Base-by-base conservation (phyloP, 345 rosid species). In the Arabidopsis arenosa region DNA sequence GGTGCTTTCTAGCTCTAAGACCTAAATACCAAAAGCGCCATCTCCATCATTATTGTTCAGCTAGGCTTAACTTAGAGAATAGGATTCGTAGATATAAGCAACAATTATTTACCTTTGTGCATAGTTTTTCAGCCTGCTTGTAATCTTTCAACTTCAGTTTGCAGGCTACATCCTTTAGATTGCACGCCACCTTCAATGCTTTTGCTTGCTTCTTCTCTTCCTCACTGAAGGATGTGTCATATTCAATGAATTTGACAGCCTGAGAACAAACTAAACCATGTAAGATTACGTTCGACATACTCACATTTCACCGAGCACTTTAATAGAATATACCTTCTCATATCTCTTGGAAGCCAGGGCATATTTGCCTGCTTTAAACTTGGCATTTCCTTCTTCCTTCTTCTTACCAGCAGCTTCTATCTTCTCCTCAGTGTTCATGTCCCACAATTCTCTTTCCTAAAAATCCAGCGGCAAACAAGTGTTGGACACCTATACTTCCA, bases 371-470 rank as follows among this genome's bases (percentile, higher is more conserved):
- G 88, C 90, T 84, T 89, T 96, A 73, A 89, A 96, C 81, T 86
- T 64, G 2, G 72, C 66, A 78, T 96, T 93, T 18, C 99, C 98
- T 80, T 91, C 96, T 84, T 96, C 99, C 80, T 96, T 93, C 89
- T 93, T 96, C 81, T 82, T 89, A 35, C 87, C 81, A 7, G 97
- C 96, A 48, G 92, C 91, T 82, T 88, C 99, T 66, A 96, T 85
- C 81, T 96, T 93, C 81, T 91, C 98, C 12, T 70, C 72, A 1
- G 97, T 96, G 82, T 80, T 93, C 98, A 96, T 82, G 79, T 96
- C 95, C 99, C 99, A 96, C 0, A 98, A 91, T 66, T 96, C 98
- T 77, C 83, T 96, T 11, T 96, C 99, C 93, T 92, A 75, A 28
- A 77, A 23, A 10, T 2, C 0, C 61, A 45, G 5, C 48, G 11